These are phyloP conservation scores for Populus davidiana DNA, from an alignment of 345 rosid genomes.

Conservation along the genomic window DNA sequence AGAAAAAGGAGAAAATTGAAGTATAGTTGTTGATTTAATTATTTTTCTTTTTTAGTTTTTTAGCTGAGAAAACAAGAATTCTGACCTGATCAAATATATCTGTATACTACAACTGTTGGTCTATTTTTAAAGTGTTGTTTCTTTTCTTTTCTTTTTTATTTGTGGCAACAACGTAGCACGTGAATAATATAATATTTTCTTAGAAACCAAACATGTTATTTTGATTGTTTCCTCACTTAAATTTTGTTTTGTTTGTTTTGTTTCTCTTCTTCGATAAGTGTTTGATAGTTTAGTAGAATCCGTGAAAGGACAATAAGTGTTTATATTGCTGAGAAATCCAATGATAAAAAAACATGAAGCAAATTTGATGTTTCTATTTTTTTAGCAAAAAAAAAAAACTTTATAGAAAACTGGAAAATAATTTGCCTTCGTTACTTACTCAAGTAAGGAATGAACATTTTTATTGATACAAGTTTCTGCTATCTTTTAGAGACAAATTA, in stretches of 20 bases:
- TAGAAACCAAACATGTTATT: slow-evolving; percentile 12
- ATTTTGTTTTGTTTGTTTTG: slow-evolving; percentile 10
- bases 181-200: slow-evolving; percentile 16
- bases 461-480: background rate
- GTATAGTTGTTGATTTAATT: background rate
- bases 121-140: background rate
- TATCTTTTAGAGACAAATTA: background rate
- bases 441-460: background rate
- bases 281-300: slow-evolving; percentile 22
- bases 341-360: background rate
- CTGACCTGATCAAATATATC: background rate
- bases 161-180: background rate
- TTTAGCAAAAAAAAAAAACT: background rate
- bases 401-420: background rate
- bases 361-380: no score
- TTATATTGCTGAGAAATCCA: slow-evolving; percentile 29
- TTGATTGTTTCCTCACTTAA: background rate
- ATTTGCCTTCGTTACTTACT: background rate
- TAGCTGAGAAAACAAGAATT: background rate
- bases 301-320: slow-evolving; percentile 14
- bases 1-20: background rate
- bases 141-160: background rate
- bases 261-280: slow-evolving; percentile 13
- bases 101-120: background rate
- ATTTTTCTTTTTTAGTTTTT: background rate